These are phyloP conservation scores for Ophiostoma himal-ulmi DNA, from an alignment of 2,329 filamentous ascomycete genomes.

Conservation along the genomic window DNA sequence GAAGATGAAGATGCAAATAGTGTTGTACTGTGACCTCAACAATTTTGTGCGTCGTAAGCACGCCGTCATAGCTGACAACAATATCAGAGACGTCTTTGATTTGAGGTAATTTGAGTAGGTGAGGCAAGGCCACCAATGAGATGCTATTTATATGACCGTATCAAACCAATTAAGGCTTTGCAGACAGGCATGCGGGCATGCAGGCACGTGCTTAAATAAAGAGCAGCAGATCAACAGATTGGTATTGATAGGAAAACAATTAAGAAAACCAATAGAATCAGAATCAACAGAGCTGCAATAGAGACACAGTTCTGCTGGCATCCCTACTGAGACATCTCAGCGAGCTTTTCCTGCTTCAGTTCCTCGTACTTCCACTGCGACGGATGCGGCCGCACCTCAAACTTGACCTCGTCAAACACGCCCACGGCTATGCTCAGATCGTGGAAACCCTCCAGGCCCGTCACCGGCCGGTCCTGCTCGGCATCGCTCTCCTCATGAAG, in stretches of 20 bases:
- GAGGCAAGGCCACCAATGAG: neutral
- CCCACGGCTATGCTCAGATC: slow-evolving; percentile 68
- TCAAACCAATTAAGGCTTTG: neutral
- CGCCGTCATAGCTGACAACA: neutral
- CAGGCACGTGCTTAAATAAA: neutral
- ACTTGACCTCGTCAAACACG: slow-evolving; percentile 60
- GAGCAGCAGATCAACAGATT: neutral
- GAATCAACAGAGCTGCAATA: neutral
- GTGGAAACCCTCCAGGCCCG: slow-evolving; percentile 63
- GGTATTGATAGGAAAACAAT: neutral
- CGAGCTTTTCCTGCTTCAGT: slow-evolving; percentile 4
- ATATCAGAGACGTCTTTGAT: neutral
- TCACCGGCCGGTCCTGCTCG: slow-evolving; percentile 54
- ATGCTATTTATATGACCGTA: neutral
- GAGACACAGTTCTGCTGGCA: neutral
- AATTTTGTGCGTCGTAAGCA: neutral
- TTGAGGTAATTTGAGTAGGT: neutral
- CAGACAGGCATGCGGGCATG: neutral
- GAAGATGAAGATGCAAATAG: neutral
- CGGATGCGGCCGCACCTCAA: slow-evolving; percentile 60
- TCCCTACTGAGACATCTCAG: neutral
- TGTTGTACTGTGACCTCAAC: neutral
- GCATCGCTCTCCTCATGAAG: slow-evolving; percentile 68
- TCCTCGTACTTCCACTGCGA: slow-evolving; percentile 43
- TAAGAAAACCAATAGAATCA: neutral